Evolutionary conservation across 2,329 filamentous ascomycete species (phyloP).

Genomic region (Pseudogymnoascus sp.): DNA sequence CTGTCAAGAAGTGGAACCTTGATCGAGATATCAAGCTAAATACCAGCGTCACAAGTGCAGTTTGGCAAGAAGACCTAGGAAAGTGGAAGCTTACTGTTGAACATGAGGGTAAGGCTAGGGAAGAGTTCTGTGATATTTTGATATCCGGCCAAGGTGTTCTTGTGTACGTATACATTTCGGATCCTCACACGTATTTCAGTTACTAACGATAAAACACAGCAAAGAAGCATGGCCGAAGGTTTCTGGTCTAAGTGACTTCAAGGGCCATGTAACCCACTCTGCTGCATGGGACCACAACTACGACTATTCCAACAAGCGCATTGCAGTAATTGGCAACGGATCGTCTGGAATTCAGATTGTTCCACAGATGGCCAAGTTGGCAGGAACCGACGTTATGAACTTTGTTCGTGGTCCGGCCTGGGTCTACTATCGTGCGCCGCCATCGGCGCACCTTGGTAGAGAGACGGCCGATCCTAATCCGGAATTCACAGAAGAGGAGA

Average conservation of each 20-base stretch:
- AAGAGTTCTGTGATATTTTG: conserved; percentile 1
- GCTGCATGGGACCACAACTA: conserved; percentile 52
- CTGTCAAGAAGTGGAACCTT: neutral
- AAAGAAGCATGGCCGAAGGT: conserved; percentile 34
- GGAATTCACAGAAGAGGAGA: conserved; percentile 25
- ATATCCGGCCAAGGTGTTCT: conserved; percentile 4
- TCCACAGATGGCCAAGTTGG: conserved; percentile 22
- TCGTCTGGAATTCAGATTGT: conserved; percentile 31
- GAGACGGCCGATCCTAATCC: conserved; percentile 23
- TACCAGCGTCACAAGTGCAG: conserved; percentile 34
- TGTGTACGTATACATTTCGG: conserved; percentile 24
- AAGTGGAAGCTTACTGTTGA: conserved; percentile 38
- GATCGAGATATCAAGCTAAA: conserved; percentile 37
- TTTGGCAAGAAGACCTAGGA: conserved; percentile 38
- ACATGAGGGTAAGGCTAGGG: conserved; percentile 20
- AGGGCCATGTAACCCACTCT: conserved; percentile 40
- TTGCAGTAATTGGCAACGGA: conserved; percentile 35
- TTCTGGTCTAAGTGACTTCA: conserved; percentile 35
- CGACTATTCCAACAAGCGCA: conserved; percentile 41
- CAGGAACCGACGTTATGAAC: conserved; percentile 21
- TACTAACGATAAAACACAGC: conserved; percentile 29
- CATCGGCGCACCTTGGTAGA: conserved; percentile 49
- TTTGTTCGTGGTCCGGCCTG: conserved; percentile 20
- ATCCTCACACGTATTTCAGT: conserved; percentile 35
- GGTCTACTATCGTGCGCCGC: conserved; percentile 29